Conservation (phyloP, 192 early-diverging fungal species). For the Funneliformis geosporum region DNA sequence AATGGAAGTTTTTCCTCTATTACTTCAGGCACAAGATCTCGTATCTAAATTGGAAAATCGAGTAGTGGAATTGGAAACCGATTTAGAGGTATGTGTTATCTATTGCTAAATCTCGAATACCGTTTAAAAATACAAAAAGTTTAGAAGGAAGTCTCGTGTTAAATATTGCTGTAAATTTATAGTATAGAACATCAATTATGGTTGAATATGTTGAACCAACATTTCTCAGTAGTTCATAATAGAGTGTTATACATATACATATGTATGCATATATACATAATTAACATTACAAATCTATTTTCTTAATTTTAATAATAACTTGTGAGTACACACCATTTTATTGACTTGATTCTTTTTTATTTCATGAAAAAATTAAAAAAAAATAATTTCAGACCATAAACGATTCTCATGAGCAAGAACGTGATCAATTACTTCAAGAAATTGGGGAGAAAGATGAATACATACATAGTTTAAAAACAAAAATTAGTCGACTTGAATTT, state of each 20-base stretch:
- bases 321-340: not conserved
- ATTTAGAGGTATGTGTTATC: slow-evolving; percentile 30
- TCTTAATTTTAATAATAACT: not conserved
- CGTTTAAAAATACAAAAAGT: not conserved
- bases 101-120: not conserved
- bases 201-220: no score
- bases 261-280: no score
- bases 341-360: not conserved
- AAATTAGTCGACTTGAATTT: slow-evolving; percentile 46
- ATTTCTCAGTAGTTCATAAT: no score
- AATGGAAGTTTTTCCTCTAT: slow-evolving; percentile 39
- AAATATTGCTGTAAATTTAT: not conserved
- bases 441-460: slow-evolving; percentile 51
- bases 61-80: slow-evolving; percentile 48
- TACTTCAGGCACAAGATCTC: slow-evolving; percentile 50
- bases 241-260: no score
- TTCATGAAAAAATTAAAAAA: not conserved
- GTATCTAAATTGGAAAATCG: slow-evolving; percentile 47
- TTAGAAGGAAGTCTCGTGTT: not conserved
- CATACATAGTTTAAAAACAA: slow-evolving; percentile 46
- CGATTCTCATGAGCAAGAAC: slow-evolving; percentile 49
- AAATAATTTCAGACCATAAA: slow-evolving; percentile 41
- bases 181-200: not conserved
- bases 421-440: slow-evolving; percentile 47
- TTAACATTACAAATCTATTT: no score